Evolutionary conservation across 805 yeast genomes (phyloP), one percentile per base, ranked within the genome.

Genomic region (Pichia heedii): DNA sequence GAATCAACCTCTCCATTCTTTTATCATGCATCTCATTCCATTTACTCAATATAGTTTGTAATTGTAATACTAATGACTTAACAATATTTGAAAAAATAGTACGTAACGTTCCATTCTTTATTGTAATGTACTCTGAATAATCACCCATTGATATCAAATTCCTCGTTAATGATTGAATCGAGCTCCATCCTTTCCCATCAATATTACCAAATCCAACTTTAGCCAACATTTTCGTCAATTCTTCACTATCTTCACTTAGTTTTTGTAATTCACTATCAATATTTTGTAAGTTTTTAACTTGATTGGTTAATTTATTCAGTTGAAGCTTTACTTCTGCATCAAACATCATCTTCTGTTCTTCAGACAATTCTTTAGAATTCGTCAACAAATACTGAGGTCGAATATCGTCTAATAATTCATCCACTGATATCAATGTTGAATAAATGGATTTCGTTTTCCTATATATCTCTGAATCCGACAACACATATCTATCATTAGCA

Each of bases 21-120:
- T 69, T 71, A 40, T 67, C 67, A 48, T 76, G 79, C 60, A 79
- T 65, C 3, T 58, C 46, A 16, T 76, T 69, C 50, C 78, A 76
- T 12, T 55, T 53, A 19, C 68, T 61, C 32, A 76, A 73, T 5
- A 70, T 62, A 3, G 54, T 44, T 33, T 69, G 69, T 10, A 76
- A 60, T 41, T 67, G 52, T 38, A 72, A 59, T 38, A 70, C 71
- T 26, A 79, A 58, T 22, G 76, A 71, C 44, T 69, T 66, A 33
- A 79, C 54, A 0, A 79, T 62, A 36, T 74, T 77, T 12, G 63
- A 60, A 44, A 84, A 63, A 44, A 75, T 74, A 24, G 64, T 55
- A 4, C 65, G 61, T 29, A 72, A 57, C 0, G 76, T 66, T 10
- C 52, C 49, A 44, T 65, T 66, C 39, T 64, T 67, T 1, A 67